phyloP scores from a whole-genome alignment of 805 yeast genomes.

The Cyberlindnera amylophila region DNA sequence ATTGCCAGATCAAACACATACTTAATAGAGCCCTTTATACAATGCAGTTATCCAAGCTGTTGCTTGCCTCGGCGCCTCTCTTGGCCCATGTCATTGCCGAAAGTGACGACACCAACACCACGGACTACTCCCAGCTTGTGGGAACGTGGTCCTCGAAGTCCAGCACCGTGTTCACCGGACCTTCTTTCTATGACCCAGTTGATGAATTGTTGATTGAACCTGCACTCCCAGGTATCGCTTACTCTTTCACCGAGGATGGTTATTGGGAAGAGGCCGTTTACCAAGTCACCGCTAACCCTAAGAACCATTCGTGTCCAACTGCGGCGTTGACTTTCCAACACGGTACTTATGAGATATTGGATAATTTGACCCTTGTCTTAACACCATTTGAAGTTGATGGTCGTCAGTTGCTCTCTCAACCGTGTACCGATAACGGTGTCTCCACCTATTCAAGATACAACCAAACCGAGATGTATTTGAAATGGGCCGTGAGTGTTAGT shows the following conservation, averaged over 20 bases:
- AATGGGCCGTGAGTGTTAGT: conserved; percentile 61
- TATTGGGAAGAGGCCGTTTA: conserved; percentile 86
- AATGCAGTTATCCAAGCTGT: conserved; percentile 1
- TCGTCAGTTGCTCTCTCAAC: conserved; percentile 83
- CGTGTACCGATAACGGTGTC: conserved; percentile 63
- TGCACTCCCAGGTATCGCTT: conserved; percentile 89
- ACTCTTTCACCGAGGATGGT: conserved; percentile 91
- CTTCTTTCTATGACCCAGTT: conserved; percentile 92
- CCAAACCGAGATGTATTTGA: conserved; percentile 57
- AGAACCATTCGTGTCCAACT: conserved; percentile 74
- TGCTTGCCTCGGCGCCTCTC: conserved; percentile 1
- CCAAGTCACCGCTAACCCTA: conserved; percentile 66
- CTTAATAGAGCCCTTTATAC: neutral
- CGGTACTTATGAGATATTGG: conserved; percentile 64
- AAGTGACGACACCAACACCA: conserved; percentile 6
- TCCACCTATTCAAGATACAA: conserved; percentile 70
- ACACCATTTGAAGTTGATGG: conserved; percentile 86
- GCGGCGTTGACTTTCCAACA: conserved; percentile 87
- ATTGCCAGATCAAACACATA: neutral
- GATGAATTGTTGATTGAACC: conserved; percentile 95
- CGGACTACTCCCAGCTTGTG: conserved; percentile 34
- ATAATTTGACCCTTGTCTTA: conserved; percentile 65
- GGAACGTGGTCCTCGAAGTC: conserved; percentile 98
- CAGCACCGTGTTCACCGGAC: conserved; percentile 93
- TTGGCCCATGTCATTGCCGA: conserved; percentile 1